Conservation (phyloP, 2,329 filamentous ascomycete genomes). For the Alternaria metachromatica region DNA sequence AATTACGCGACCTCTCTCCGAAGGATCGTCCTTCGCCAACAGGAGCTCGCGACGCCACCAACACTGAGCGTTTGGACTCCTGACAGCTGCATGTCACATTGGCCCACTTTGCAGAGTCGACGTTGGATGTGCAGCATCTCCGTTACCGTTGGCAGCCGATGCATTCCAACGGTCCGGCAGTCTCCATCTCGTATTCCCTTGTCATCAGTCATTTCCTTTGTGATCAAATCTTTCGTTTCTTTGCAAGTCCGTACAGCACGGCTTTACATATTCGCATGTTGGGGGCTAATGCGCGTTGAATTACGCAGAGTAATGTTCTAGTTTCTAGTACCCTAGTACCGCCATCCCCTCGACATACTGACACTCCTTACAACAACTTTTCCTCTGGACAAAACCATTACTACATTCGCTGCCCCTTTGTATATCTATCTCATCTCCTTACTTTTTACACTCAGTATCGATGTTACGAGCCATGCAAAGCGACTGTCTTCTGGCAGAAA, state of each 20-base stretch:
- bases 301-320: conserved; percentile 43
- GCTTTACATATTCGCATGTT: conserved; percentile 16
- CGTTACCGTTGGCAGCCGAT: not conserved
- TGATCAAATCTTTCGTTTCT: conserved; percentile 13
- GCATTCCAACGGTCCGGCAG: not conserved
- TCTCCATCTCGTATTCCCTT: not conserved
- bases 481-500: conserved; percentile 12
- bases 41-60: conserved; percentile 7
- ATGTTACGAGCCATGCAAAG: conserved; percentile 23
- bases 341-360: conserved; percentile 25
- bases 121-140: not conserved
- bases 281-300: conserved; percentile 34
- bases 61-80: conserved; percentile 5
- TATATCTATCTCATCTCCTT: conserved; percentile 18
- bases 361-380: conserved; percentile 15
- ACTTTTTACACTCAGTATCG: conserved; percentile 9
- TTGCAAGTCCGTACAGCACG: conserved; percentile 7
- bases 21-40: conserved; percentile 8
- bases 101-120: not conserved
- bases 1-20: conserved; percentile 3
- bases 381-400: not conserved
- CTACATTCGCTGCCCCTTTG: conserved; percentile 17
- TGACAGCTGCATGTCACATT: not conserved
- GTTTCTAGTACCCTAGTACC: conserved; percentile 38
- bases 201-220: conserved; percentile 2